Evolutionary conservation across 2,329 filamentous ascomycete genomes (phyloP).

Genomic region (Phaeosphaeria sp.): DNA sequence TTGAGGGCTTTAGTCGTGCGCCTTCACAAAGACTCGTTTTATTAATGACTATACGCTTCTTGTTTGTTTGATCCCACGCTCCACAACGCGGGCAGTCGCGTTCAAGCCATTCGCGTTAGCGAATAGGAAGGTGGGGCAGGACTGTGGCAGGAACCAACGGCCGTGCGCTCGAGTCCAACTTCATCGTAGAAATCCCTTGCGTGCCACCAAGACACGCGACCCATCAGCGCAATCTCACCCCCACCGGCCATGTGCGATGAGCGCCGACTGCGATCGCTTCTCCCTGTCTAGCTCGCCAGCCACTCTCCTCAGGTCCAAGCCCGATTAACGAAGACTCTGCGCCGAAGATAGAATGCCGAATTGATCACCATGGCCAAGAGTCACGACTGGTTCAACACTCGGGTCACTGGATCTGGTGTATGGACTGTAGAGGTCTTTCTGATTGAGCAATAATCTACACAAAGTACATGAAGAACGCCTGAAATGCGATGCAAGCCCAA

Average conservation of each 20-base stretch:
- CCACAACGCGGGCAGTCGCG: slow-evolving; percentile 14
- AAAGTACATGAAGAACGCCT: slow-evolving; percentile 9
- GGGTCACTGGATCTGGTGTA: background rate
- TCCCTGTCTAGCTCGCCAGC: background rate
- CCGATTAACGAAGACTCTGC: background rate
- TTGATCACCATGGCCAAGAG: background rate
- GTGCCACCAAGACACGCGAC: slow-evolving; percentile 8
- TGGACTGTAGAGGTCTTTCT: background rate
- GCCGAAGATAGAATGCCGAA: background rate
- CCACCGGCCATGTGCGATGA: background rate
- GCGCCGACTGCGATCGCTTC: background rate
- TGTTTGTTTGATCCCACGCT: slow-evolving; percentile 14
- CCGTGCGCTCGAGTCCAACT: slow-evolving; percentile 22
- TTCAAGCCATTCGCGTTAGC: slow-evolving; percentile 12
- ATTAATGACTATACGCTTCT: background rate
- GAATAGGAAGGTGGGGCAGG: slow-evolving; percentile 12
- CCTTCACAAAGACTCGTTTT: background rate
- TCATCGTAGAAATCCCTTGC: slow-evolving; percentile 19
- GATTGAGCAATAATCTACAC: slow-evolving; percentile 8
- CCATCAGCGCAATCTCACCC: slow-evolving; percentile 4
- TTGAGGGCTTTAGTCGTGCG: background rate
- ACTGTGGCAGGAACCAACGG: background rate
- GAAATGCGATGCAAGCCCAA: slow-evolving; percentile 8
- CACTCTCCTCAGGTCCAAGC: background rate
- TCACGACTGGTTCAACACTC: background rate